These are phyloP conservation scores for Umbilicus rupestris DNA, from an alignment of 164 flowering plant species.

Conservation along the genomic window DNA sequence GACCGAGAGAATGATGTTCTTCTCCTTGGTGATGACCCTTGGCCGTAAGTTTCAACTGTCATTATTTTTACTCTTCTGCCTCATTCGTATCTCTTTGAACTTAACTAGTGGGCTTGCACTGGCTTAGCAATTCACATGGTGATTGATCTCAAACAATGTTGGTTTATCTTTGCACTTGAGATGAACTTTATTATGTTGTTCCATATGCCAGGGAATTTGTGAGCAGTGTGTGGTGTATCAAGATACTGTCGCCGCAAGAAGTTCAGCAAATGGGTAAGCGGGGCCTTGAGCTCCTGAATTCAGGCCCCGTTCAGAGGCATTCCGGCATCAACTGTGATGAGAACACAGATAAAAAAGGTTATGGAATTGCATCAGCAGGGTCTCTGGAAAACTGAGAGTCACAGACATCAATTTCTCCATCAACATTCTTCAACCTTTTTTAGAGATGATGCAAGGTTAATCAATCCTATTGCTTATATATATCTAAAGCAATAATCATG, in stretches of 20 bases:
- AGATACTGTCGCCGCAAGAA: conserved; percentile 90
- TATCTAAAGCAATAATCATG: neutral
- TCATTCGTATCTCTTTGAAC: too few relatives aligned
- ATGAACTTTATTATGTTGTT: neutral
- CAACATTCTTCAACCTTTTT: neutral
- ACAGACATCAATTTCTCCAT: neutral
- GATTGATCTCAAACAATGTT: neutral
- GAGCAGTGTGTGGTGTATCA: conserved; percentile 81
- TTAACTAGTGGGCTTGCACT: too few relatives aligned
- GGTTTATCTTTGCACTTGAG: neutral
- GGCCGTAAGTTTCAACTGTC: conserved; percentile 64
- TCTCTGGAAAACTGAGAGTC: neutral
- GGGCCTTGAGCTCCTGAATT: conserved; percentile 54
- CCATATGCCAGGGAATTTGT: conserved; percentile 72
- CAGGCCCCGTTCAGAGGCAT: conserved; percentile 50
- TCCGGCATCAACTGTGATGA: conserved; percentile 14
- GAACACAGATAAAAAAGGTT: neutral
- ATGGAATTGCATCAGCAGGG: neutral
- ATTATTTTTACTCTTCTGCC: neutral
- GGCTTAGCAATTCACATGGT: too few relatives aligned
- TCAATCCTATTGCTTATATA: neutral
- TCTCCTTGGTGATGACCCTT: conserved; percentile 96
- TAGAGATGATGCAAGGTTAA: neutral
- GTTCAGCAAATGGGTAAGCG: conserved; percentile 81
- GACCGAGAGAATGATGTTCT: conserved; percentile 98